Conservation (phyloP, 2,329 filamentous ascomycete species). For the Phyllachora maydis region DNA sequence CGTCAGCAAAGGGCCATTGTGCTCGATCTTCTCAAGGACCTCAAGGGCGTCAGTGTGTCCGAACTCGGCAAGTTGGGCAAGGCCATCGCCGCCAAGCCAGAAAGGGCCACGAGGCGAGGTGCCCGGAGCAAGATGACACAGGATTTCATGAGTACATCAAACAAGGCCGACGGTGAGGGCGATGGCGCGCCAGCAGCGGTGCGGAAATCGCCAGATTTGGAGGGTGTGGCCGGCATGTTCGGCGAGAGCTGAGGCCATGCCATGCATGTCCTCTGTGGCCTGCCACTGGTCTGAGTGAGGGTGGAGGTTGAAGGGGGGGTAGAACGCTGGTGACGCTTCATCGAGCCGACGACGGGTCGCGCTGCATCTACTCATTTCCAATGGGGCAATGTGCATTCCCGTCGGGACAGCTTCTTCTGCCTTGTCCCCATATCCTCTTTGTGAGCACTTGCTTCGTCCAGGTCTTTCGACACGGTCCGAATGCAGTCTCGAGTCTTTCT, state of each 20-base stretch:
- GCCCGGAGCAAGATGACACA: constrained; percentile 40
- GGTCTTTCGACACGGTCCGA: too few relatives aligned
- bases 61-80: constrained; percentile 73
- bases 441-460: too few relatives aligned
- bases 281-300: too few relatives aligned
- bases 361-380: too few relatives aligned
- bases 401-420: too few relatives aligned
- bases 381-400: too few relatives aligned
- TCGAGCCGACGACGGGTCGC: too few relatives aligned
- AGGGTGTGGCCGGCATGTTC: constrained; percentile 32
- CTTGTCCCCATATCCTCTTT: too few relatives aligned
- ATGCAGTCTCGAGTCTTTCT: too few relatives aligned
- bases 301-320: too few relatives aligned
- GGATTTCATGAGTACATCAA: constrained; percentile 33
- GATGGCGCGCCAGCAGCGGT: constrained; percentile 8
- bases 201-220: constrained; percentile 26
- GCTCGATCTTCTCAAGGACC: constrained; percentile 63
- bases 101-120: constrained; percentile 16
- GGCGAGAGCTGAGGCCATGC: constrained; percentile 8
- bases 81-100: constrained; percentile 13
- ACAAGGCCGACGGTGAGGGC: constrained; percentile 2
- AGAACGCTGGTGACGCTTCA: too few relatives aligned
- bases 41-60: constrained; percentile 80
- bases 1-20: constrained; percentile 65
- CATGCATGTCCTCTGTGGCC: too few relatives aligned